Evolutionary conservation across 2,329 filamentous ascomycete species (phyloP), one percentile per base, ranked within the genome.

Genomic region (Orbilia oligospora): DNA sequence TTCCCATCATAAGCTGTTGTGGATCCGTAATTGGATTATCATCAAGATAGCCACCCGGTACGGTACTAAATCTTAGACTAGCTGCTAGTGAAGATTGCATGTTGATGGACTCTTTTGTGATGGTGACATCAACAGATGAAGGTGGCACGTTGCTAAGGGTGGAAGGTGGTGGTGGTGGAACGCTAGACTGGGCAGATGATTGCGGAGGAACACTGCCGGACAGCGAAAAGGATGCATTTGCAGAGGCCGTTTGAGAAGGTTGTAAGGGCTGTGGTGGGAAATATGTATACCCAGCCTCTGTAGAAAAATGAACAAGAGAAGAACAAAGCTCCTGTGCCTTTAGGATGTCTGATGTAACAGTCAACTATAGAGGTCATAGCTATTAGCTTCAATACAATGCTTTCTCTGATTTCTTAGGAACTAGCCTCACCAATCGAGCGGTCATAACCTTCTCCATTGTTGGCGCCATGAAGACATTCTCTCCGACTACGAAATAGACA

Each of bases 381-480:
- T 44, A 53, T 77, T 63, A 77, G 72, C 48, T 12, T 61, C 24
- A 33, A 22, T 64, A 71, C 58, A 80, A 53, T 80, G 71, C 20
- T 10, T 27, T 1, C 5, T 6, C 16, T 5, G 1, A 53, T 83
- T 18, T 8, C n/a, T 14, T 41, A 5, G 20, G n/a, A 5, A 18
- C 46, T 9, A 66, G 30, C 48, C 56, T 61, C 53, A 91, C 89
- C 80, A 91, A 87, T 81, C 89, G 85, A 66, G 88, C 88, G 53
- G 87, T 87, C 18, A 92, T 83, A 6, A 91, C 86, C 81, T 91
- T 89, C 2, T 86, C 87, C 27, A 91, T 81, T 0, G 87, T 88
- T 1, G 90, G 90, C 10, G 90, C 90, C 87, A 90, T 90, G 82
- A 91, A 91, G 2, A 91, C 88, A 71, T 91, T 90, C 81, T 90